phyloP scores from a whole-genome alignment of 176 grass and related monocot species.

The sorghum (Sorghum bicolor) region Sorghum_bicolor_NCBIv3 NC_012874.2:2559501-2560000 shows the following conservation, averaged over 20 bases:
- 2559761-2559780: background rate
- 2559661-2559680: slow-evolving; percentile 94
- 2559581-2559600: slow-evolving; percentile 82
- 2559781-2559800: background rate
- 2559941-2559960: background rate
- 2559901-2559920: background rate
- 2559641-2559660: slow-evolving; percentile 99
- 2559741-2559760: background rate
- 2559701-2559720: slow-evolving; percentile 69
- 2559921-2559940: background rate
- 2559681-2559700: slow-evolving; percentile 94
- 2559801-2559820: background rate
- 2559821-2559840: background rate
- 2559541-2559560: slow-evolving; percentile 92
- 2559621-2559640: slow-evolving; percentile 92
- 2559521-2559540: slow-evolving; percentile 96
- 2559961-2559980: background rate
- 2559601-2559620: slow-evolving; percentile 93
- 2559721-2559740: background rate
- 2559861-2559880: background rate
- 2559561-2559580: slow-evolving; percentile 96
- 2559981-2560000: background rate
- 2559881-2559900: background rate
- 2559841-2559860: background rate
- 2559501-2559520: slow-evolving; percentile 86